Conservation (phyloP, 768 basidiomycete species). For the Collybiopsis confluens region DNA sequence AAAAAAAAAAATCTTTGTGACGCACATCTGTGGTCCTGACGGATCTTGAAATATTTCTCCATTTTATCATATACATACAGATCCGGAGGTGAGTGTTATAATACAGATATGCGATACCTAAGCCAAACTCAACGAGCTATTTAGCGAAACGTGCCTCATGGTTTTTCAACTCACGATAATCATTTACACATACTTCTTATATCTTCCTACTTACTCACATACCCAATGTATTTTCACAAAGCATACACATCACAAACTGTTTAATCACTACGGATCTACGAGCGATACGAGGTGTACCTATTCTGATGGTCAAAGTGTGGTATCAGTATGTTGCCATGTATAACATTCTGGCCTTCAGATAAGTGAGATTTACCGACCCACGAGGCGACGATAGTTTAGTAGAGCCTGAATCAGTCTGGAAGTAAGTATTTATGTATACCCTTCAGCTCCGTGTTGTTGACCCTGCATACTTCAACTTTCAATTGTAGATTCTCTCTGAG, state of each 20-base stretch:
- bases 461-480: too few species aligned
- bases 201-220: constrained; percentile 11
- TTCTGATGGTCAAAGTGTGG: too few species aligned
- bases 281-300: too few species aligned
- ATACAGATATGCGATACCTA: neutral
- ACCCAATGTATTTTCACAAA: constrained; percentile 20
- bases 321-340: too few species aligned
- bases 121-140: constrained; percentile 7
- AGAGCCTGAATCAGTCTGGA: too few species aligned
- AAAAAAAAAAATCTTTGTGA: constrained; percentile 17
- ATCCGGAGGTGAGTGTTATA: constrained; percentile 13
- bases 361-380: too few species aligned
- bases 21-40: neutral
- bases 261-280: too few species aligned
- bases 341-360: too few species aligned
- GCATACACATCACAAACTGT: constrained; percentile 9
- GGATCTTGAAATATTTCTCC: neutral
- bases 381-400: too few species aligned
- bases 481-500: too few species aligned
- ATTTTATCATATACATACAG: neutral
- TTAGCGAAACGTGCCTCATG: constrained; percentile 88
- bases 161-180: constrained; percentile 85
- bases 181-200: constrained; percentile 13
- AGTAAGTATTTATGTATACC: too few species aligned
- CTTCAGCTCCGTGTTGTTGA: too few species aligned